Base-by-base conservation (phyloP, 305 asterid genomes). In the Lippia alba region DNA sequence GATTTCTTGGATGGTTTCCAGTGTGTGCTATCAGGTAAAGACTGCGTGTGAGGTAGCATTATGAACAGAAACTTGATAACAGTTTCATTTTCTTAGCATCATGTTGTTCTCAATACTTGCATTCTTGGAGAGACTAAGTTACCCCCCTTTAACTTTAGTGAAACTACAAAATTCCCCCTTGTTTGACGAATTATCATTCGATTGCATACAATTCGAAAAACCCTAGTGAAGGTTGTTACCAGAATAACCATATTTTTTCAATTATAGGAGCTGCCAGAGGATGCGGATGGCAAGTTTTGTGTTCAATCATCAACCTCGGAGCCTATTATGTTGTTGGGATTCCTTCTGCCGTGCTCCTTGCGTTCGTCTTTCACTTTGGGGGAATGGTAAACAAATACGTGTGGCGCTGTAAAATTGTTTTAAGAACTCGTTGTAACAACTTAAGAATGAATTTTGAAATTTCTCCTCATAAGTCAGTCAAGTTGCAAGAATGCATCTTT, bases 1-100 rank as follows among this genome's bases (percentile, higher is more conserved):
- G 82, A 90, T 66, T 87, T 90, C 76, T 69, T 87, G 53, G 94
- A 90, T 70, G 92, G 94, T 58, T 89, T 90, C 61, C 96, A 87
- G 44, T 89, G 94, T 62, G 96, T 89, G 17, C 83, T 89, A 33
- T 89, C 91, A 78, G 93, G 96, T 86, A 68, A 66, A 41, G 18
- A 19, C 1, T 40, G 39, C 16, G 8, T 7, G 2, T 16, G 50
- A n/a, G n/a, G 7, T 18, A 30, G 8, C 15, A 8, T 56, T 58
- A 46, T 58, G 59, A 69, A 11, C 24, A 53, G 6, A 0, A 8
- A 51, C 46, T 20, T 20, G 48, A 16, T 46, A 12, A 57, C 15
- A 9, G 3, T 14, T 49, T 49, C 55, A n/a, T 12, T 49, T 49
- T 49, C 55, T 49, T 5, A 49, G 6, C 55, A 49, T 11, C 19